Evolutionary conservation across 257 asterid species (phyloP).

Genomic region (Solanum raphanifolium): DNA sequence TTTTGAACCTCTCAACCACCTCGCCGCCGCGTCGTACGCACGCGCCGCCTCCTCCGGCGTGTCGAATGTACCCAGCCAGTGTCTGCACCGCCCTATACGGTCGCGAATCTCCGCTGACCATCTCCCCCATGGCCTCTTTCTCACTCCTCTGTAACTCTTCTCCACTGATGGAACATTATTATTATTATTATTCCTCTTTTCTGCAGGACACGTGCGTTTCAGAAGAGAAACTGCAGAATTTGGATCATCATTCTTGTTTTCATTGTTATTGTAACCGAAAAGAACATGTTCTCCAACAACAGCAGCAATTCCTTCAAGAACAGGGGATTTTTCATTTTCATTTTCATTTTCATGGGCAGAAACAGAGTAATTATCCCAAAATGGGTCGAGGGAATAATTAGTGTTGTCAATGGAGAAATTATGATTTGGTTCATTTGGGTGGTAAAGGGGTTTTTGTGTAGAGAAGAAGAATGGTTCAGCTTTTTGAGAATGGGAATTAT

Average conservation of each 20-base stretch:
- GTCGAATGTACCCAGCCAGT: slow-evolving; percentile 88
- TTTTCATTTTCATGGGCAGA: neutral
- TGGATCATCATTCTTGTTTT: neutral
- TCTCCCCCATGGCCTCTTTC: slow-evolving; percentile 90
- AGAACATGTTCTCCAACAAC: slow-evolving; percentile 72
- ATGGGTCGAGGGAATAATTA: neutral
- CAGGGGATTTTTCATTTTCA: neutral
- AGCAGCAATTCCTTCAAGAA: slow-evolving; percentile 81
- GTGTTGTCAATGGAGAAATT: neutral
- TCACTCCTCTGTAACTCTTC: slow-evolving; percentile 54
- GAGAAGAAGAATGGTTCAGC: slow-evolving; percentile 17
- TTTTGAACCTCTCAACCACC: slow-evolving; percentile 63
- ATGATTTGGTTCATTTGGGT: neutral
- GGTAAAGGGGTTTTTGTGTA: neutral
- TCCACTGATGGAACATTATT: neutral
- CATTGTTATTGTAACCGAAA: slow-evolving; percentile 16
- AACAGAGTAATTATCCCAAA: neutral
- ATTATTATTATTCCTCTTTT: neutral
- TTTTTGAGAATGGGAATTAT: slow-evolving; percentile 5
- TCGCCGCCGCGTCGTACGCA: slow-evolving; percentile 88
- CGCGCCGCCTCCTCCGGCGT: slow-evolving; percentile 90
- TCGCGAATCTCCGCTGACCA: slow-evolving; percentile 92
- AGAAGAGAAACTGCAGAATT: neutral
- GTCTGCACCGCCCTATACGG: slow-evolving; percentile 80
- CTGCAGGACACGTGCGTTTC: neutral